These are phyloP conservation scores for Plectosphaerella plurivora DNA, from an alignment of 2,329 filamentous ascomycete species.

Conservation along the genomic window DNA sequence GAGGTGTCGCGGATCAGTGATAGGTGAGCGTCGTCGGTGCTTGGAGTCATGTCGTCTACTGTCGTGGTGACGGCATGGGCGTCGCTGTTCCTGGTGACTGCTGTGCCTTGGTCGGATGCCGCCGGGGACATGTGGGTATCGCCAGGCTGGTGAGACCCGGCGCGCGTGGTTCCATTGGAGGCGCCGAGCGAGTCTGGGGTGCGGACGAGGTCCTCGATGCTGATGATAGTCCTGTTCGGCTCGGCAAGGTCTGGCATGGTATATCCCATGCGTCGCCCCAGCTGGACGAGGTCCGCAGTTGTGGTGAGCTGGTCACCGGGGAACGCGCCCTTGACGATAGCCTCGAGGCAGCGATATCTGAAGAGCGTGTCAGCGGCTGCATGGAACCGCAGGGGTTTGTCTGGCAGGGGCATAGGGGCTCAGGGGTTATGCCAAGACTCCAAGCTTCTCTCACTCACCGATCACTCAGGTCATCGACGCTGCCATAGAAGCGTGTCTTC, in stretches of 20 bases:
- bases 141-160: neutral
- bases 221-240: conserved; percentile 8
- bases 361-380: neutral
- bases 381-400: neutral
- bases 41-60: neutral
- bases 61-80: too few species aligned
- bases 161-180: neutral
- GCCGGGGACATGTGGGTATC: neutral
- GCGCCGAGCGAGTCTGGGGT: neutral
- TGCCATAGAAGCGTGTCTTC: conserved; percentile 32
- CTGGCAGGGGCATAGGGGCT: neutral
- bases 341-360: conserved; percentile 29
- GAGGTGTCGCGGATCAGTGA: conserved; percentile 25
- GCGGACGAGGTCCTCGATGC: conserved; percentile 13
- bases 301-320: conserved; percentile 23
- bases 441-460: conserved; percentile 14
- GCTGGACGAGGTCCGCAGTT: conserved; percentile 20
- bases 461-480: conserved; percentile 29
- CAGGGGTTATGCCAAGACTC: neutral
- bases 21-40: conserved; percentile 14
- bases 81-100: neutral
- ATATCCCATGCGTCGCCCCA: conserved; percentile 24
- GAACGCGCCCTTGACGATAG: conserved; percentile 27
- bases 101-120: neutral
- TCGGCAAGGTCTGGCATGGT: conserved; percentile 26